These are phyloP conservation scores for Yamadazyma dushanensis DNA, from an alignment of 1,139 yeast genomes.

Conservation along the genomic window DNA sequence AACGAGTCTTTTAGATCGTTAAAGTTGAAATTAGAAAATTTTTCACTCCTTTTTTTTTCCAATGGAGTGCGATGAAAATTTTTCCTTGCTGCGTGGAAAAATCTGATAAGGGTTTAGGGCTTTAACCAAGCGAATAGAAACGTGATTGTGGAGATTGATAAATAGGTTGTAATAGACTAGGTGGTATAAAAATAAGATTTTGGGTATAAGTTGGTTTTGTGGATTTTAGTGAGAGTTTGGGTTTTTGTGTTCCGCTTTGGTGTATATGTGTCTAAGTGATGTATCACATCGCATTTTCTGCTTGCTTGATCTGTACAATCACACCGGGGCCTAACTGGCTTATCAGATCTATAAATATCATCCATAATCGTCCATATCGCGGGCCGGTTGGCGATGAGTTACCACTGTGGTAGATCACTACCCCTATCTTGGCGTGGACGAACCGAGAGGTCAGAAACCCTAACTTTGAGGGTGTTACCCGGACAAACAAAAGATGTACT, in stretches of 20 bases:
- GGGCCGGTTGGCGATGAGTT: no score
- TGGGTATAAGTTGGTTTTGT: no score
- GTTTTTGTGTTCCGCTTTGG: no score
- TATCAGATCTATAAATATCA: no score
- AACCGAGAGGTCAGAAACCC: slow-evolving; percentile 4
- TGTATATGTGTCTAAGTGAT: no score
- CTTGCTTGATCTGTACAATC: no score
- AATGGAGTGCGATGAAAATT: slow-evolving; percentile 1
- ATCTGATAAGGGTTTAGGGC: slow-evolving; percentile 4
- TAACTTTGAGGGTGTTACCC: slow-evolving; percentile 3
- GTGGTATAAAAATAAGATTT: no score
- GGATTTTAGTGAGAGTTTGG: no score
- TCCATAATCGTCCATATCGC: no score
- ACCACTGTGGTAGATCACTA: background rate
- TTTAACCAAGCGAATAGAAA: no score
- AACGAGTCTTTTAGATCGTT: background rate
- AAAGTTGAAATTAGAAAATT: slow-evolving; percentile 3
- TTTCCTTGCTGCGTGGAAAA: background rate
- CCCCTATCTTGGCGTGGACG: slow-evolving; percentile 1
- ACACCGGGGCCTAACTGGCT: no score
- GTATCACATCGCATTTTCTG: no score
- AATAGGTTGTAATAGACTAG: background rate
- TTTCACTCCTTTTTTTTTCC: slow-evolving; percentile 6
- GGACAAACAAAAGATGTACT: background rate
- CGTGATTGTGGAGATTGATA: background rate